Evolutionary conservation across 164 flowering plant genomes (phyloP).

Genomic region (Malania oleifera): DNA sequence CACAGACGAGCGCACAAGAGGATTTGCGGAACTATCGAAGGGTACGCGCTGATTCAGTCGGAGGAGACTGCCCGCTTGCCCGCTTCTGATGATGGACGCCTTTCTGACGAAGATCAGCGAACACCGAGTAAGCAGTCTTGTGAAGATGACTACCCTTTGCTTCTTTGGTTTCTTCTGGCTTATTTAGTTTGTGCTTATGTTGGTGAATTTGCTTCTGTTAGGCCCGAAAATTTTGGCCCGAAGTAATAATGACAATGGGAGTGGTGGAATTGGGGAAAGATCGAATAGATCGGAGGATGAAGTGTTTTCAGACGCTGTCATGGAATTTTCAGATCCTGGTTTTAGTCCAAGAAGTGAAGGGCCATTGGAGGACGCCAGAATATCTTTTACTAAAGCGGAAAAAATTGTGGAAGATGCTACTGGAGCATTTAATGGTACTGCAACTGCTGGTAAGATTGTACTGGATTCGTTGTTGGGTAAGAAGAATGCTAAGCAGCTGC

Average conservation of each 20-base stretch:
- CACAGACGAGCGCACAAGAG: constrained; percentile 76
- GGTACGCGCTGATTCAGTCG: constrained; percentile 31
- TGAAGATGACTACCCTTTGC: not conserved
- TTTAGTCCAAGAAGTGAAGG: constrained; percentile 6
- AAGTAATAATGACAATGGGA: constrained; percentile 12
- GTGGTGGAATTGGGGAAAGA: constrained; percentile 25
- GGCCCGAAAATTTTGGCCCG: constrained; percentile 30
- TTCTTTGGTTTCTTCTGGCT: not conserved
- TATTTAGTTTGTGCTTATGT: constrained; percentile 1
- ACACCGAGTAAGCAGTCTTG: constrained; percentile 37
- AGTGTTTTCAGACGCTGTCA: constrained; percentile 58
- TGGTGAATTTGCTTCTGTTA: constrained; percentile 16
- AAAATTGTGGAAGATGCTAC: constrained; percentile 1
- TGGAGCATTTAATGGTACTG: constrained; percentile 7
- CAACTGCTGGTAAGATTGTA: constrained; percentile 22
- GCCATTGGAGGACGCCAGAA: not conserved
- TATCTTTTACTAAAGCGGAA: constrained; percentile 5
- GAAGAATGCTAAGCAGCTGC: no score
- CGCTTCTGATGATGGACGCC: constrained; percentile 35
- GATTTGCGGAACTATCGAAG: constrained; percentile 69
- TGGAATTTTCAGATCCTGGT: constrained; percentile 49
- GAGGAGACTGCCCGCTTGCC: constrained; percentile 17
- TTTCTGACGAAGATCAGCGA: constrained; percentile 45
- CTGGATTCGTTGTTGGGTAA: not conserved
- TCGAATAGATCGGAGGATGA: constrained; percentile 56